Evolutionary conservation across 768 basidiomycete genomes (phyloP), one percentile per base, ranked within the genome.

Genomic region (Myochromella boudieri): DNA sequence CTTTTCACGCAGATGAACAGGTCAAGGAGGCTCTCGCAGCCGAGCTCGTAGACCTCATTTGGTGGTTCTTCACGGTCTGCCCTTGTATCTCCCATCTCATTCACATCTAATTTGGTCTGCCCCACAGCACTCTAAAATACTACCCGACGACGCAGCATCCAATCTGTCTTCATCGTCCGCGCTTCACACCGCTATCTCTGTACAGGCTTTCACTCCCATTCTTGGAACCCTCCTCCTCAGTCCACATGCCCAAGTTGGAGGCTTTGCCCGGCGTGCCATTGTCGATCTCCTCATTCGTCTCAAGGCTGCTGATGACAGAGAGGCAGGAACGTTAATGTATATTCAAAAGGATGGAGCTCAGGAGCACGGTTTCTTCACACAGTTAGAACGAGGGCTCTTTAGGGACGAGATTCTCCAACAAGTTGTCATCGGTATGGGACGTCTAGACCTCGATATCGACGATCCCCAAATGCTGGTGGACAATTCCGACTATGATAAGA

Each of bases 171-270:
- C 69, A 26, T 66, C 68, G 12, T 60, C 67, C 5, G 62, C 68
- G 10, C 56, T 64, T 3, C 62, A 67, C 6, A 64, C 78, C 66
- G 56, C 69, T 37, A 82, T 98, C 36, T 80, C 85, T 29, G 88
- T 91, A 2, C 85, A 89, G 57, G 81, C 87, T 4, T 98, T 98
- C 65, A 97, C 93, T 2, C 91, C 91, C 10, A 85, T 97, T 39
- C 77, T 98, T 24, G 94, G 91, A 33, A 88, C 89, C 0, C 72
- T 98, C 22, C 77, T 98, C 11, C 81, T 97, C 36, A 91, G 85
- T 60, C 77, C 85, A 21, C 92, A 90, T 56, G 73, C 78, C 38
- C 68, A 77, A 39, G 84, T 97, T 26, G 84, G 86, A 38, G 83
- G 82, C 22, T 76, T 82, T 3, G 82, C 91, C 15, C 80, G 91